phyloP scores from a whole-genome alignment of 331 rosid species.

The Cydonia oblonga region DNA sequence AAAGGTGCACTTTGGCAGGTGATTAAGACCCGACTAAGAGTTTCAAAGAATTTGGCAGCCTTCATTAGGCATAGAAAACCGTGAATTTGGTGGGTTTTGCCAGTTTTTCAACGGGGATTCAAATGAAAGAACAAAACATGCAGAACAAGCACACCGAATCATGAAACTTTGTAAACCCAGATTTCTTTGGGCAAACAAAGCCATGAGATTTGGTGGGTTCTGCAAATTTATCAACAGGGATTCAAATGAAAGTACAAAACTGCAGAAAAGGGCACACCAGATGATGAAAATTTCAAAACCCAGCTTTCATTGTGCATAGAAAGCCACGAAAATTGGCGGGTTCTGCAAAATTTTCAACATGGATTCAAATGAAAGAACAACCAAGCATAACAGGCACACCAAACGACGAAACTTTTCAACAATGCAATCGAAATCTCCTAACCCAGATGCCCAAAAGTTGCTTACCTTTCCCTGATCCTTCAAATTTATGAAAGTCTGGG shows the following conservation, averaged over 20 bases:
- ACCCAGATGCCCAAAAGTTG: background rate
- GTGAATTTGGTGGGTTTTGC: background rate
- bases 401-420: background rate
- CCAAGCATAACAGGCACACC: background rate
- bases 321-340: background rate
- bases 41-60: background rate
- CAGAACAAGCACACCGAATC: background rate
- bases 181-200: background rate
- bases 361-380: background rate
- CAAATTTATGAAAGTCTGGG: conserved; percentile 60
- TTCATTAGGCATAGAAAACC: background rate
- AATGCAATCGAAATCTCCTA: background rate
- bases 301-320: background rate
- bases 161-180: background rate
- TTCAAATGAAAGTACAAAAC: background rate
- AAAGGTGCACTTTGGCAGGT: background rate
- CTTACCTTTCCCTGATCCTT: conserved; percentile 58
- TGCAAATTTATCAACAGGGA: background rate
- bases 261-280: background rate
- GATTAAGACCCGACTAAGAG: background rate
- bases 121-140: background rate
- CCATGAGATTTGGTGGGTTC: background rate
- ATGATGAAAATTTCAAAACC: background rate
- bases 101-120: background rate
- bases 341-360: background rate